Conservation (phyloP, 169 alveolate species). For the Plasmodium gonderi region DNA sequence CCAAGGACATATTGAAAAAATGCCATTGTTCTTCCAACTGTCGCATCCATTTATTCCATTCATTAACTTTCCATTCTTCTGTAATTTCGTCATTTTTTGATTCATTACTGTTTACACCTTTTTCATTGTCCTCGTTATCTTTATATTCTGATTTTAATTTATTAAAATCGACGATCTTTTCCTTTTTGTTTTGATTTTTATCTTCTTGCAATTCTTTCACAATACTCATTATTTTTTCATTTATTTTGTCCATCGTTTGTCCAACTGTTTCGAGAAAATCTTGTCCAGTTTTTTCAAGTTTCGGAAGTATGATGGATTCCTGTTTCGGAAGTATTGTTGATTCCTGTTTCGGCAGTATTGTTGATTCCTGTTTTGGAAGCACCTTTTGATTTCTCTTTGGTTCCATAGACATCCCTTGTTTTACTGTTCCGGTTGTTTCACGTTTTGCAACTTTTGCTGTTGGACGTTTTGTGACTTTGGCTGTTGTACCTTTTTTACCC, state of each 20-base stretch:
- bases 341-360: not conserved
- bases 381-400: not conserved
- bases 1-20: not conserved
- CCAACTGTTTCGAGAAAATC: not conserved
- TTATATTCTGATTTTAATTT: not conserved
- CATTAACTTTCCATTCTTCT: constrained; percentile 11
- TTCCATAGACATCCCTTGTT: not conserved
- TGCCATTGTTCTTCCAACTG: not conserved
- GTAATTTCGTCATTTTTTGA: not conserved
- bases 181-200: not conserved
- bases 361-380: not conserved
- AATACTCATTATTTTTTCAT: not conserved
- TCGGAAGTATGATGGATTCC: not conserved
- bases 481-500: not conserved
- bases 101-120: not conserved
- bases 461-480: not conserved
- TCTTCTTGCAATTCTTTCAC: not conserved
- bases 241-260: not conserved
- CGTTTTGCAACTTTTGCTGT: not conserved
- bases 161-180: not conserved
- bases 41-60: constrained; percentile 3
- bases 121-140: not conserved
- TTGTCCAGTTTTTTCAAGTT: not conserved
- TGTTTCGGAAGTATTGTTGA: not conserved
- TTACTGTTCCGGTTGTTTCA: not conserved